phyloP scores from a whole-genome alignment of 2,329 filamentous ascomycete species.

The Sporothrix pallida region DNA sequence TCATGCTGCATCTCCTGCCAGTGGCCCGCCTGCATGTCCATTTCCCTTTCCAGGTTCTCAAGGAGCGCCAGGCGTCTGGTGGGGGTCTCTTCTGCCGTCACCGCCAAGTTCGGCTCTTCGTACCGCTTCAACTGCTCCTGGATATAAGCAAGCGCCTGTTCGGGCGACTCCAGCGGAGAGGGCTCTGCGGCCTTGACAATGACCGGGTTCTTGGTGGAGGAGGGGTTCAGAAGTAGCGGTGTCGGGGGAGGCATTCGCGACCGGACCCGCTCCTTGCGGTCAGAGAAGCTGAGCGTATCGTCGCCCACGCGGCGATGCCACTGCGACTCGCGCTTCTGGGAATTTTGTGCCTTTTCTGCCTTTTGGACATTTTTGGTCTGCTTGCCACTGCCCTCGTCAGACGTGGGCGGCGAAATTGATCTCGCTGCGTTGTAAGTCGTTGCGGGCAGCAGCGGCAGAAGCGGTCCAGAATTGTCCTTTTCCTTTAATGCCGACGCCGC shows the following conservation, averaged over 20 bases:
- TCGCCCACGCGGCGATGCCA: conserved; percentile 67
- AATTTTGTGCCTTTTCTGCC: conserved; percentile 10
- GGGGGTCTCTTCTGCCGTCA: conserved; percentile 47
- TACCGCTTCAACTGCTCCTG: conserved; percentile 59
- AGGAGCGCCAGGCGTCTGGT: conserved; percentile 57
- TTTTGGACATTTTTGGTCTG: conserved; percentile 35
- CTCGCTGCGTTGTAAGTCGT: conserved; percentile 29
- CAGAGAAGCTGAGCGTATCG: conserved; percentile 63
- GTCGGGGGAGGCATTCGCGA: conserved; percentile 61
- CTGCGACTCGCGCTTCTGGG: conserved; percentile 41
- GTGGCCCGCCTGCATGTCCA: conserved; percentile 63
- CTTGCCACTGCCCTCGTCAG: conserved; percentile 19
- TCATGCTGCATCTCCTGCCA: conserved; percentile 65
- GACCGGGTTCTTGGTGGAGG: conserved; percentile 50
- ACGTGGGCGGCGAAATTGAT: conserved; percentile 19
- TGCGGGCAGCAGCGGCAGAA: conserved; percentile 23
- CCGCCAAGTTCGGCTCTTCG: conserved; percentile 47
- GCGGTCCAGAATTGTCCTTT: background rate
- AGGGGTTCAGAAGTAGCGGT: conserved; percentile 57
- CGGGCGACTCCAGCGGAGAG: conserved; percentile 60
- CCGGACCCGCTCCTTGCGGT: conserved; percentile 52
- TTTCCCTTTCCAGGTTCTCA: conserved; percentile 65
- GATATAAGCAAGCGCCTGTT: conserved; percentile 56
- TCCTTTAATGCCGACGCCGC: conserved; percentile 1
- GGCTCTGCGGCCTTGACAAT: conserved; percentile 56